Evolutionary conservation across 23 red algal species (phyloP), one percentile per base, ranked within the genome.

Genomic region (Cyanidioschyzon merolae): DNA sequence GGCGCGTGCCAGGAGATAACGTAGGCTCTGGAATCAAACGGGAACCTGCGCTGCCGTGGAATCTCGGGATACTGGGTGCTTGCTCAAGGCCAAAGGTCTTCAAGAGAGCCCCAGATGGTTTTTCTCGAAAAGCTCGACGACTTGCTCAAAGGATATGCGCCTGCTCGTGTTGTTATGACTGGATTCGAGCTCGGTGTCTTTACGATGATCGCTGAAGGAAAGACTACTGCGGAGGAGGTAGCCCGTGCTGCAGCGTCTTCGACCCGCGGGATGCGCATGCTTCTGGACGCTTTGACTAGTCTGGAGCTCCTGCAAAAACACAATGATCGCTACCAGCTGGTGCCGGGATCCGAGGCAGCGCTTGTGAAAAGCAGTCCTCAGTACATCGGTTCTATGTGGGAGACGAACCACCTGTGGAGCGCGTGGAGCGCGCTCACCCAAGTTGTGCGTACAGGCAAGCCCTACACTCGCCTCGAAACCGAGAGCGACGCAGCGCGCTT

Each of bases 331-430:
- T 78, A 78, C 41, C 50, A 78, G 12, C 30, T 78, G 37, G 0
- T 40, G 37, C 37, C 76, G n/a, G 34, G 27, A 32, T 39, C 32
- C 26, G 27, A 54, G 1, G 1, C 31, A n/a, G 37, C 41, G 21
- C 26, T 78, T 17, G 76, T 78, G 37, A 57, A 78, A 21, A 58
- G 37, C 0, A 78, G 76, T 78, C 76, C 76, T 12, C 50, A 78
- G 27, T 78, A 78, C 41, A 21, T 78, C 0, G 76, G 76, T 17
- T 54, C 36, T 0, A 78, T 39, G 76, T 39, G 34, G 57, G 76
- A 78, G 30, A 78, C 34, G 50, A 58, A 78, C 21, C 50, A 78
- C 31, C 76, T 39, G 0, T 78, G 76, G 76, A 37, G 31, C 18
- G 27, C 76, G 0, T 78, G 76, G 76, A 58, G 50, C 1, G 1